Evolutionary conservation across 768 basidiomycete genomes (phyloP).

Genomic region (Phaeotremella fagi): DNA sequence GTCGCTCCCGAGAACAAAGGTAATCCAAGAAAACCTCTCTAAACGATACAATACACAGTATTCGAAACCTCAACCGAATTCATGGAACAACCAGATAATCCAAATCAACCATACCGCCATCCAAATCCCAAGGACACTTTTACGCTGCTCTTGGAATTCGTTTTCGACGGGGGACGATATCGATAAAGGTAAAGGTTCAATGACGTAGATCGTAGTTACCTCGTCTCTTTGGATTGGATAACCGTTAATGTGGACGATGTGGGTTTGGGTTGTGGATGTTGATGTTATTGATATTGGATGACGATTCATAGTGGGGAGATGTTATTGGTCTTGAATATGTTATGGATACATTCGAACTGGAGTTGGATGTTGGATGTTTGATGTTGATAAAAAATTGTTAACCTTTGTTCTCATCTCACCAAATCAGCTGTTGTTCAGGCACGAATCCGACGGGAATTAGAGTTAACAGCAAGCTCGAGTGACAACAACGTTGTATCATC

Average conservation of each 20-base stretch:
- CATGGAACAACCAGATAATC: conserved; percentile 5
- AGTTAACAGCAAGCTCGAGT: neutral
- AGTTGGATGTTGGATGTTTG: too few relatives aligned
- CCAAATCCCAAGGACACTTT: neutral
- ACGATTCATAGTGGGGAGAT: too few relatives aligned
- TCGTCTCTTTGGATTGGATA: conserved; percentile 13
- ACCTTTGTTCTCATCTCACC: neutral
- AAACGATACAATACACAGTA: too few relatives aligned
- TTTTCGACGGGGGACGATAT: neutral
- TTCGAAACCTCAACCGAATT: conserved; percentile 16
- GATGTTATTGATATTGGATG: conserved; percentile 22
- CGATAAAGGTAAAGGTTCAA: conserved; percentile 10
- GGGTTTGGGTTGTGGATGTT: conserved; percentile 1
- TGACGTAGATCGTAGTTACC: conserved; percentile 19
- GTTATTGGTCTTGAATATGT: too few relatives aligned
- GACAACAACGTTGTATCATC: neutral
- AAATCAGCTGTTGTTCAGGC: neutral
- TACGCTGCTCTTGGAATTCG: neutral
- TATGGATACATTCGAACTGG: too few relatives aligned
- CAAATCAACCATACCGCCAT: conserved; percentile 3
- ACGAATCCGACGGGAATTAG: neutral
- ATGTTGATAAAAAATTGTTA: too few relatives aligned
- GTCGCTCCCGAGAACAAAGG: too few relatives aligned
- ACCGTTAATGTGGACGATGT: conserved; percentile 13
- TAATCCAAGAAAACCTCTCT: too few relatives aligned